Conservation (phyloP, 306 rosid species). For the Geum urbanum region DNA sequence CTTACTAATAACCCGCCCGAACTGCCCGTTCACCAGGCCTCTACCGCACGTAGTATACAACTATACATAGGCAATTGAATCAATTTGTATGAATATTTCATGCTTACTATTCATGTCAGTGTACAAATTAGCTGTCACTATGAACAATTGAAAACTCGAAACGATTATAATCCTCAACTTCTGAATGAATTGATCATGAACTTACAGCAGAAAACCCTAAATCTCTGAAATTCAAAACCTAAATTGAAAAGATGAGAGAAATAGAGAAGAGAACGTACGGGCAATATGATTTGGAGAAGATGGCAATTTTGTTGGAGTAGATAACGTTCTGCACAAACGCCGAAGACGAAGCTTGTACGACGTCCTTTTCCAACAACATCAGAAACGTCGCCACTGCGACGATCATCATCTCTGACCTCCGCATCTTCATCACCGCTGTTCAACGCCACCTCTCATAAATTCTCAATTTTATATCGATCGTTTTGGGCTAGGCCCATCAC, state of each 20-base stretch:
- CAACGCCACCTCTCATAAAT: too few relatives aligned
- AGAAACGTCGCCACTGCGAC: constrained; percentile 19
- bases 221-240: not conserved
- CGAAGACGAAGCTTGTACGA: constrained; percentile 49
- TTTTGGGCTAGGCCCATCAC: constrained; percentile 17
- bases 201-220: not conserved
- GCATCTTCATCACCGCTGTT: constrained; percentile 15
- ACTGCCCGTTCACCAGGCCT: too few relatives aligned
- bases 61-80: not conserved
- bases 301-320: constrained; percentile 71
- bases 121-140: not conserved
- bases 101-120: not conserved
- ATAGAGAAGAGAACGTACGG: constrained; percentile 36
- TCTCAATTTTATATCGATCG: not conserved
- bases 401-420: constrained; percentile 14
- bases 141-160: not conserved
- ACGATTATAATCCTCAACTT: not conserved
- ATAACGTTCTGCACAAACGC: constrained; percentile 78
- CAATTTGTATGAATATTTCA: not conserved
- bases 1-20: not conserved
- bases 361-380: constrained; percentile 19
- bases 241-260: not conserved
- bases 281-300: constrained; percentile 92
- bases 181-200: not conserved
- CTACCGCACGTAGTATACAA: not conserved